Conservation (phyloP, 2,329 filamentous ascomycete genomes). For the Colletotrichum spaethianum region DNA sequence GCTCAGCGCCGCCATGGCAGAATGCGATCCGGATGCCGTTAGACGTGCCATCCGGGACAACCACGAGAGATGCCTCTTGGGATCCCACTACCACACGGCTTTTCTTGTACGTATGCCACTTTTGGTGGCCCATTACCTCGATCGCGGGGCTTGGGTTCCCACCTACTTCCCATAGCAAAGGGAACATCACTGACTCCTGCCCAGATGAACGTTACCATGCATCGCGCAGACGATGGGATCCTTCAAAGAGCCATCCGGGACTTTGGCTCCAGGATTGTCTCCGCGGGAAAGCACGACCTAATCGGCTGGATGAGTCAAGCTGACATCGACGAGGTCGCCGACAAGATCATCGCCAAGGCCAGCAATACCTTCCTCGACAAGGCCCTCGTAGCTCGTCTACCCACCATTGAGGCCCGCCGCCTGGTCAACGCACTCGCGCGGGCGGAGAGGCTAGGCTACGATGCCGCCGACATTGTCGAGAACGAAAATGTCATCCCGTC, state of each 20-base stretch:
- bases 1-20: constrained; percentile 57
- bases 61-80: constrained; percentile 65
- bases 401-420: constrained; percentile 67
- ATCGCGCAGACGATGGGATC: constrained; percentile 56
- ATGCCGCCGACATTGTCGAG: constrained; percentile 64
- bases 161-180: not conserved
- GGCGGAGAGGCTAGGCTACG: constrained; percentile 71
- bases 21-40: constrained; percentile 60
- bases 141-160: not conserved
- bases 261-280: constrained; percentile 61
- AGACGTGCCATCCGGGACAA: constrained; percentile 64
- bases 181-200: constrained; percentile 44
- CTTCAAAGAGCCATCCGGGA: constrained; percentile 58
- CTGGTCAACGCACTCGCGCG: constrained; percentile 71
- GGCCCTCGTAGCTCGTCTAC: constrained; percentile 65
- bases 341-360: constrained; percentile 59
- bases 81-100: constrained; percentile 66
- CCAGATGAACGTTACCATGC: constrained; percentile 62
- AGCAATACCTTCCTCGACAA: constrained; percentile 67
- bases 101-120: constrained; percentile 62
- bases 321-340: constrained; percentile 62
- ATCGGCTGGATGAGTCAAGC: constrained; percentile 54
- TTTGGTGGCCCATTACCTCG: constrained; percentile 1
- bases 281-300: constrained; percentile 57
- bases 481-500: constrained; percentile 59